Percentiles rank a stretch among this genome's conserved stretches.
phyloP scores from a whole-genome alignment of 139 green algal species.

The Micractinium conductrix region DNA sequence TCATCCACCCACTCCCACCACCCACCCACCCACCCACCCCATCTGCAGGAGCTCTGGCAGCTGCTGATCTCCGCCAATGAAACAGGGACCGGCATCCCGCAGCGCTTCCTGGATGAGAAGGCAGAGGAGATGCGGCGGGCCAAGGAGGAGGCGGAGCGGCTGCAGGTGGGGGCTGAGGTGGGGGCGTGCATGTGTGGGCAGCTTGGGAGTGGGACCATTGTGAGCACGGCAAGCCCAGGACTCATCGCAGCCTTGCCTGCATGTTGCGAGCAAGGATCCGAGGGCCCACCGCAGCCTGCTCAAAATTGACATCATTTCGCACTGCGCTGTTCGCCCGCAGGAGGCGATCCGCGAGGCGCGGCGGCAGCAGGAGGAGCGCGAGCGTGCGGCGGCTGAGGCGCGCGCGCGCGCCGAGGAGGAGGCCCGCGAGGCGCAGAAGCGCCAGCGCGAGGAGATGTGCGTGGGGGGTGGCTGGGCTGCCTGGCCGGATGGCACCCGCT shows the following conservation, averaged over 20 bases:
- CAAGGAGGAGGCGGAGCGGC: constrained; percentile 15
- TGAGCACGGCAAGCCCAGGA: too few relatives aligned
- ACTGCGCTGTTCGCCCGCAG: too few relatives aligned
- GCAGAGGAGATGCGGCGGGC: constrained; percentile 28
- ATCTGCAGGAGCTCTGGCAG: constrained; percentile 88
- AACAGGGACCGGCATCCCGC: constrained; percentile 79
- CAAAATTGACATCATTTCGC: too few relatives aligned
- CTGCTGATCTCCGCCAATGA: constrained; percentile 78
- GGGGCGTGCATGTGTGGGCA: background rate
- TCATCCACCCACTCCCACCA: too few relatives aligned
- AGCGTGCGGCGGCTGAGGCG: constrained; percentile 22
- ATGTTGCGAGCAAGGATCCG: too few relatives aligned
- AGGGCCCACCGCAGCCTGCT: too few relatives aligned
- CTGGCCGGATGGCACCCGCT: background rate
- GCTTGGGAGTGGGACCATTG: background rate
- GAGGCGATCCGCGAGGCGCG: constrained; percentile 27
- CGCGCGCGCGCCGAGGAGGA: constrained; percentile 11
- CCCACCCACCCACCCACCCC: too few relatives aligned
- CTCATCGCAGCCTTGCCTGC: too few relatives aligned
- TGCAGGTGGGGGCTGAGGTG: background rate
- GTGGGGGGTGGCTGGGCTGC: background rate
- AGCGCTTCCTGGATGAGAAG: constrained; percentile 86
- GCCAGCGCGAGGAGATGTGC: background rate
- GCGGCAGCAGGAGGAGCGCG: constrained; percentile 33
- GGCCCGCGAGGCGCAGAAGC: background rate